Evolutionary conservation across 129 eudicot genomes (phyloP).

Genomic region (sunflower (Helianthus annuus)): HanXRQr2.0-SUNRISE NC_035433.2:3868241-3868740

Average conservation of each 20-base stretch:
- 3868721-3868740: slow-evolving; percentile 1
- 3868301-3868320: too few species aligned
- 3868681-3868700: slow-evolving; percentile 16
- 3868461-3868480: background rate
- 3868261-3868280: too few species aligned
- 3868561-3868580: background rate
- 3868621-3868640: slow-evolving; percentile 15
- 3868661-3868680: slow-evolving; percentile 26
- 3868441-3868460: background rate
- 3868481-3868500: background rate
- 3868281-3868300: too few species aligned
- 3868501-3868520: slow-evolving; percentile 14
- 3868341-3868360: too few species aligned
- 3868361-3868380: too few species aligned
- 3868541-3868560: slow-evolving; percentile 21
- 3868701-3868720: background rate
- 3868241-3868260: too few species aligned
- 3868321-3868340: too few species aligned
- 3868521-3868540: background rate
- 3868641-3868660: slow-evolving; percentile 37
- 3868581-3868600: background rate
- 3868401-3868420: too few species aligned
- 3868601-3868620: too few species aligned
- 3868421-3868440: too few species aligned
- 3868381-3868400: too few species aligned